These are phyloP conservation scores for Fragosphaeria purpurea DNA, from an alignment of 2,329 filamentous ascomycete genomes.

Conservation along the genomic window DNA sequence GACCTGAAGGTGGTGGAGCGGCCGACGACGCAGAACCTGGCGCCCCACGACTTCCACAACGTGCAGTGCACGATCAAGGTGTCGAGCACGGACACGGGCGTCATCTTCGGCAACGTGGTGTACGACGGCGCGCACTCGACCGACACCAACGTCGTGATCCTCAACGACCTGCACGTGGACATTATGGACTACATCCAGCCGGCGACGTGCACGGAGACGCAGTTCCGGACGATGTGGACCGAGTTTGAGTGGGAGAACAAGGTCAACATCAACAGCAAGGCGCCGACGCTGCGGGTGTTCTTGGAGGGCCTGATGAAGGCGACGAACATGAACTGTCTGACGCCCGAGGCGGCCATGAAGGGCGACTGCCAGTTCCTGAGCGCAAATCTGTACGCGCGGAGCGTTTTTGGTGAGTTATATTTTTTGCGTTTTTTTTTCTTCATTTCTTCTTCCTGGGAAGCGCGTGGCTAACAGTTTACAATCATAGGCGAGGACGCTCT, in stretches of 20 bases:
- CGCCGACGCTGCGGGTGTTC: conserved; percentile 84
- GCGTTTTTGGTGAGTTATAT: conserved; percentile 83
- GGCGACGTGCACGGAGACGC: conserved; percentile 89
- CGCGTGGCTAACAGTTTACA: neutral
- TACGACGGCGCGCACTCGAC: conserved; percentile 90
- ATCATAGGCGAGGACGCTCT: conserved; percentile 85
- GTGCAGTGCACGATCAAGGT: conserved; percentile 99
- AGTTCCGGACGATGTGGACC: conserved; percentile 99
- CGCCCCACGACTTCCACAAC: conserved; percentile 93
- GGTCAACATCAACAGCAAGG: conserved; percentile 99
- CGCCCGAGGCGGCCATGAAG: conserved; percentile 90
- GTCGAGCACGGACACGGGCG: conserved; percentile 82
- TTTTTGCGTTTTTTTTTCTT: neutral
- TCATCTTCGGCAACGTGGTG: conserved; percentile 97
- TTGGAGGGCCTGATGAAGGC: conserved; percentile 89
- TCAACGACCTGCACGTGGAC: conserved; percentile 96
- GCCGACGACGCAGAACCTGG: conserved; percentile 91
- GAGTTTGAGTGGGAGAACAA: conserved; percentile 99
- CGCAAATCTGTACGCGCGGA: conserved; percentile 90
- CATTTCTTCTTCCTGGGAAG: neutral
- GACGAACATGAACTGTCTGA: conserved; percentile 98
- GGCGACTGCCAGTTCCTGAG: conserved; percentile 97
- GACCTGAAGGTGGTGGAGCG: conserved; percentile 97
- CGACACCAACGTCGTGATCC: conserved; percentile 91
- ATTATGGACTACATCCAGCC: conserved; percentile 99